Base-by-base conservation (phyloP, 192 early-diverging fungal species). In the Umbelopsis isabellina region DNA sequence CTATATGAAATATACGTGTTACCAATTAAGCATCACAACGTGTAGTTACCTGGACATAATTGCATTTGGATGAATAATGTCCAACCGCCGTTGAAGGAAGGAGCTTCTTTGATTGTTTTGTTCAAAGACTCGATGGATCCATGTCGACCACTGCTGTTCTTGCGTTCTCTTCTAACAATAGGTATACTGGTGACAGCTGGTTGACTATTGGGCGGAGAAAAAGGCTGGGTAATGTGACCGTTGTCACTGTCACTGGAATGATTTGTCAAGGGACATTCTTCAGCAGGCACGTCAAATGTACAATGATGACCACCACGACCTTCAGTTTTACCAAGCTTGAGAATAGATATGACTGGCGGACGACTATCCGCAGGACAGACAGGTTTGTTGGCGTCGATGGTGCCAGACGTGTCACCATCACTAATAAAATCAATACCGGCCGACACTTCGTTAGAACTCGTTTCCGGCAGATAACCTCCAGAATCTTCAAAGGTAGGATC, bases 51-150 rank as follows among this genome's bases (percentile, higher is more conserved):
- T 65, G 86, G 85, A 67, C 96, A 99, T 33, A 99, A 83, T 72
- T 99, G 95, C 97, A 99, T 95, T 71, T 95, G 93, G 55, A 95
- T 89, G 76, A 90, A 92, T 30, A 94, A 71, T 0, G 84, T 89
- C 64, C 79, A 83, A 18, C 81, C 80, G 0, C 77, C 68, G 15
- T 74, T 58, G 4, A 33, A 46, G 21, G 66, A 27, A 48, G 53
- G 51, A 20, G 7, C 37, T 41, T 51, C 55, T 22, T 13, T 22
- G 7, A 30, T 2, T 10, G 15, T 0, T 51, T 51, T 48, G 48
- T 46, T 18, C 25, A 25, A 72, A 3, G 61, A 72, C 13, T 71
- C 70, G 0, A 45, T 23, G 15, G 49, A 66, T 7, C 33, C 46
- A 5, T 66, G 5, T 61, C 27, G 21, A 18, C 55, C 22, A 35